These are phyloP conservation scores for Acrasis kona DNA, from an alignment of 78 protist species.

Conservation along the genomic window DNA sequence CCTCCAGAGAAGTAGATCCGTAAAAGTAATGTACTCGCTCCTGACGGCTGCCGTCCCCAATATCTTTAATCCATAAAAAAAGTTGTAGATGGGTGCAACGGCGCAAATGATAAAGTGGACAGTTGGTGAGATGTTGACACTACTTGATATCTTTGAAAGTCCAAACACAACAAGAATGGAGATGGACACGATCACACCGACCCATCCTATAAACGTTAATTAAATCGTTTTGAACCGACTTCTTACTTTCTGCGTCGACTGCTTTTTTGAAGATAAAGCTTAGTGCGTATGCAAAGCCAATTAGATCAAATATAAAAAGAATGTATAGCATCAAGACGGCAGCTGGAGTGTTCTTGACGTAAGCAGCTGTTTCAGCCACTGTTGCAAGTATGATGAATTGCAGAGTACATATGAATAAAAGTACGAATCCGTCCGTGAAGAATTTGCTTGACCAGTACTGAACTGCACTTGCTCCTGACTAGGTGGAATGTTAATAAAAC, in stretches of 20 bases:
- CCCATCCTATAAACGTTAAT: no score
- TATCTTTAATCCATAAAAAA: neutral
- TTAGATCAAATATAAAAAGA: neutral
- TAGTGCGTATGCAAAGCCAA: constrained; percentile 2
- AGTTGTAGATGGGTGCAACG: neutral
- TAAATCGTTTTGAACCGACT: no score
- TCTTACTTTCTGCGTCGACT: neutral
- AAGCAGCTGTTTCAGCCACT: neutral
- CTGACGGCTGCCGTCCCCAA: neutral
- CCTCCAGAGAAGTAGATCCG: neutral
- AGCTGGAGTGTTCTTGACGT: neutral
- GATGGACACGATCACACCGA: neutral
- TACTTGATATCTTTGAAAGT: neutral
- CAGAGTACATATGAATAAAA: neutral
- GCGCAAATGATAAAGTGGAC: neutral
- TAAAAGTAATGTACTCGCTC: neutral
- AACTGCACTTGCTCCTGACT: neutral
- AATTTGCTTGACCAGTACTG: neutral
- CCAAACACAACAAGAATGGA: neutral
- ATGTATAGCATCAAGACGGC: constrained; percentile 8
- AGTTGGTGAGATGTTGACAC: neutral
- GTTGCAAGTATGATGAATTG: neutral
- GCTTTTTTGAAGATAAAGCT: constrained; percentile 19
- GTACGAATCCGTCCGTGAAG: neutral
- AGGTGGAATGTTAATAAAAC: neutral